Evolutionary conservation across 805 yeast genomes (phyloP).

Genomic region (Schwanniomyces vanrijiae): DNA sequence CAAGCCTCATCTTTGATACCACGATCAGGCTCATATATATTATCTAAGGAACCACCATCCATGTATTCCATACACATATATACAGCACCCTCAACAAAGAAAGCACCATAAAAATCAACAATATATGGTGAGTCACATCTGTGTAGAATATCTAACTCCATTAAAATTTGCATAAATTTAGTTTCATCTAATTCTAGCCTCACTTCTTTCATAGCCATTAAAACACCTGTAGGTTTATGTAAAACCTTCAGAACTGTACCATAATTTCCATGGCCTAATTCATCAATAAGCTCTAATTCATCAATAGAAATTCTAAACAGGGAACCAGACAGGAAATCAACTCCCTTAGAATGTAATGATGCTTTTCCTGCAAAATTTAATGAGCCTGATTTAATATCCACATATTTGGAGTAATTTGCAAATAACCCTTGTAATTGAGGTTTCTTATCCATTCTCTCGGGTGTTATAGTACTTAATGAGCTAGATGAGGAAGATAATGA

Average conservation of each 20-base stretch:
- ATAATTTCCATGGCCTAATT: slow-evolving; percentile 93
- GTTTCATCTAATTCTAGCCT: slow-evolving; percentile 89
- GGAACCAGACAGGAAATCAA: slow-evolving; percentile 86
- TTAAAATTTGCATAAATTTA: slow-evolving; percentile 89
- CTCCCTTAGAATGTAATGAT: slow-evolving; percentile 86
- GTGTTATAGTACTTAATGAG: slow-evolving; percentile 14
- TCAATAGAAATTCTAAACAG: slow-evolving; percentile 84
- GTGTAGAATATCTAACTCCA: slow-evolving; percentile 94
- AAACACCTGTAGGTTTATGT: slow-evolving; percentile 87
- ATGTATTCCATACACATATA: slow-evolving; percentile 97
- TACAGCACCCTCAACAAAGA: slow-evolving; percentile 95
- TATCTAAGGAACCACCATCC: slow-evolving; percentile 95
- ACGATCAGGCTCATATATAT: slow-evolving; percentile 67
- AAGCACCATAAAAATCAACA: slow-evolving; percentile 96
- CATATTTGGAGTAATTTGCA: slow-evolving; percentile 80
- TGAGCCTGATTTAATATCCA: slow-evolving; percentile 90
- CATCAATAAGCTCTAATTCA: slow-evolving; percentile 79
- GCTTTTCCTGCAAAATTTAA: slow-evolving; percentile 93
- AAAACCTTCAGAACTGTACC: slow-evolving; percentile 93
- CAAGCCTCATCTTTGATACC: slow-evolving; percentile 69
- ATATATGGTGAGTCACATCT: slow-evolving; percentile 87
- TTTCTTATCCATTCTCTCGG: slow-evolving; percentile 12
- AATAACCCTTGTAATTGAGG: slow-evolving; percentile 61
- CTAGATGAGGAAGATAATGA: slow-evolving; percentile 7
- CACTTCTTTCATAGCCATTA: slow-evolving; percentile 98